A percentile compares a stretch with the other conserved stretches of the same genome.
Evolutionary conservation across 2,329 filamentous ascomycete genomes (phyloP).

Genomic region (Aspergillus novofumigatus): DNA sequence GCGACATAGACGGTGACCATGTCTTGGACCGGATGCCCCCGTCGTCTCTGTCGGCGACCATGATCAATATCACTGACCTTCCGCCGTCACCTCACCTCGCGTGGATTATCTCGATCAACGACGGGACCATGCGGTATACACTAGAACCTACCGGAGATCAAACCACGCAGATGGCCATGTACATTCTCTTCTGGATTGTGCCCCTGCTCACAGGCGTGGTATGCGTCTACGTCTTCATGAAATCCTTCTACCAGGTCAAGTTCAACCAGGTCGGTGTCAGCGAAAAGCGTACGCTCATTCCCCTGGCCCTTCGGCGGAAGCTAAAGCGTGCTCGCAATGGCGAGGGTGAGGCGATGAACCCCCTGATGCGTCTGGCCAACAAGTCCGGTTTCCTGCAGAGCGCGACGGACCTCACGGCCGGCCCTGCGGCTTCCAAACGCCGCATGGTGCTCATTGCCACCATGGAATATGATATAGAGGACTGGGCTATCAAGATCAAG

Average conservation of each 20-base stretch:
- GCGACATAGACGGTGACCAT: slow-evolving; percentile 58
- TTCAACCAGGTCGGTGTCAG: slow-evolving; percentile 55
- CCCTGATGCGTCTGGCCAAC: slow-evolving; percentile 32
- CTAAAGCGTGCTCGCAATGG: slow-evolving; percentile 28
- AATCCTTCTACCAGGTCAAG: slow-evolving; percentile 59
- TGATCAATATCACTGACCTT: slow-evolving; percentile 55
- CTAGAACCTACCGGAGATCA: slow-evolving; percentile 51
- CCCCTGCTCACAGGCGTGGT: slow-evolving; percentile 48
- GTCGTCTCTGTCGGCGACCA: slow-evolving; percentile 51
- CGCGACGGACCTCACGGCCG: slow-evolving; percentile 26
- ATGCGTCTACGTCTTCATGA: slow-evolving; percentile 54
- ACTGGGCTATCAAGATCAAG: slow-evolving; percentile 68
- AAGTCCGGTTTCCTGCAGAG: slow-evolving; percentile 37
- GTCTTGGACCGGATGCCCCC: slow-evolving; percentile 60
- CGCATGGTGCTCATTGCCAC: slow-evolving; percentile 63
- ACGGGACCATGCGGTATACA: slow-evolving; percentile 51
- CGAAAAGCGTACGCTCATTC: slow-evolving; percentile 34
- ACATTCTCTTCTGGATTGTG: slow-evolving; percentile 50
- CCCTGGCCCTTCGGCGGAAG: slow-evolving; percentile 14
- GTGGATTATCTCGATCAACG: slow-evolving; percentile 53
- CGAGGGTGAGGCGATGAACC: slow-evolving; percentile 27
- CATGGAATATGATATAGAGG: slow-evolving; percentile 69
- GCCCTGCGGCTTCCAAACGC: slow-evolving; percentile 27
- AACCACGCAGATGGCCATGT: slow-evolving; percentile 51
- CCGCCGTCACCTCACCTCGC: slow-evolving; percentile 53